Conservation (phyloP, 2,329 filamentous ascomycete species). For the Malbranchea cinnamomea region DNA sequence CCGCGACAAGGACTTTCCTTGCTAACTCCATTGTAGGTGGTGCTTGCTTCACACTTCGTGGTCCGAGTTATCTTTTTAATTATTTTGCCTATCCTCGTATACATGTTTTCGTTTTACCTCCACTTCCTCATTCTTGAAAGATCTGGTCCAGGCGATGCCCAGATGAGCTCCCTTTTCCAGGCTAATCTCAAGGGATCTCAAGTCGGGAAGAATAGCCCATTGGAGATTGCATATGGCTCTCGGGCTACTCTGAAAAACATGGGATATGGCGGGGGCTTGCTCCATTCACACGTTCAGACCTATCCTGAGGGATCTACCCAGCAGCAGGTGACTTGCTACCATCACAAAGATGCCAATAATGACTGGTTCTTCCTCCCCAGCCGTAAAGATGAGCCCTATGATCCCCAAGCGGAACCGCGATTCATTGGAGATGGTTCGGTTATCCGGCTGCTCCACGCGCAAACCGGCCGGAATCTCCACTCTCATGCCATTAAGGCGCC, state of each 20-base stretch:
- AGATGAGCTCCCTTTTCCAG: conserved; percentile 99
- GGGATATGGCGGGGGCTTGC: conserved; percentile 92
- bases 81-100: conserved; percentile 73
- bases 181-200: conserved; percentile 88
- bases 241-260: conserved; percentile 94
- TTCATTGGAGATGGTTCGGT: conserved; percentile 64
- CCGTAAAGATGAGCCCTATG: conserved; percentile 58
- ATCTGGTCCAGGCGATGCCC: conserved; percentile 91
- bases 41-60: conserved; percentile 61
- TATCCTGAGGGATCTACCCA: conserved; percentile 87
- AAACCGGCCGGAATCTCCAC: conserved; percentile 93
- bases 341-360: conserved; percentile 99
- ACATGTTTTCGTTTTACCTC: conserved; percentile 87
- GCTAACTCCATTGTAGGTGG: conserved; percentile 3
- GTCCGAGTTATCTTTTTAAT: conserved; percentile 79
- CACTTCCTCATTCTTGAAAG: conserved; percentile 91
- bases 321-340: conserved; percentile 97
- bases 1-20: background rate
- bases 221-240: conserved; percentile 82
- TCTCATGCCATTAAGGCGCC: conserved; percentile 84
- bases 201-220: conserved; percentile 83
- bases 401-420: conserved; percentile 52
- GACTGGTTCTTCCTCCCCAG: conserved; percentile 99
- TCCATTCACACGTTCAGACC: conserved; percentile 92
- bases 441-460: conserved; percentile 80